phyloP scores from a whole-genome alignment of 306 rosid species.

The Sindora glabra region DNA sequence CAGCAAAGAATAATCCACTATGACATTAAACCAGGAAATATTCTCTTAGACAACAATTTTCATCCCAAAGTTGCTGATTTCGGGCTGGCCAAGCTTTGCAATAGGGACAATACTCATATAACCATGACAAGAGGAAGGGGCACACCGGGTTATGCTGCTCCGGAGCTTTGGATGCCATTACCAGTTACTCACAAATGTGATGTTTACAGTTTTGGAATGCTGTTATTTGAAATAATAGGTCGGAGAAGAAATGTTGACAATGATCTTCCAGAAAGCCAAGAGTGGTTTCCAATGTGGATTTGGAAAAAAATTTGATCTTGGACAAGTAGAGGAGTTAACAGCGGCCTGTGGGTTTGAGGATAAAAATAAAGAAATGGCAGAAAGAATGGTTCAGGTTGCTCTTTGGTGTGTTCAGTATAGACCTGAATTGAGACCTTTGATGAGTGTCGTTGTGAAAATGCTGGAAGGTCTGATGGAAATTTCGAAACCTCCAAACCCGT shows the following conservation, averaged over 20 bases:
- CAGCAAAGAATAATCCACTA: neutral
- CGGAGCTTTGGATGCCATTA: neutral
- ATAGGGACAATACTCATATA: no score
- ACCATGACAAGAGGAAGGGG: neutral
- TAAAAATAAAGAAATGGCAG: neutral
- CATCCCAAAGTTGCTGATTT: no score
- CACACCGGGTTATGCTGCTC: neutral
- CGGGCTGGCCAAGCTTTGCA: no score
- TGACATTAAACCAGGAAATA: neutral
- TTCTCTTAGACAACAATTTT: neutral
- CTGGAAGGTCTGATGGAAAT: neutral
- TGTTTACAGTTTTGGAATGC: no score
- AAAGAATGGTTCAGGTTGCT: no score
- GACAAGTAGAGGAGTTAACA: neutral
- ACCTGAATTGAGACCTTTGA: neutral
- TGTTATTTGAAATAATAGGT: constrained; percentile 6
- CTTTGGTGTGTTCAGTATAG: constrained; percentile 1
- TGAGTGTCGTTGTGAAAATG: constrained; percentile 15
- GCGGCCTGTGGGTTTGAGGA: neutral
- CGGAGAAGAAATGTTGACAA: neutral
- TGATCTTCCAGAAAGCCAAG: neutral
- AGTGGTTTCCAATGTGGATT: constrained; percentile 5
- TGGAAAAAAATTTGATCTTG: neutral
- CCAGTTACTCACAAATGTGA: no score
- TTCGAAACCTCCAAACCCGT: neutral